Percentiles rank a stretch among this genome's conserved stretches.
phyloP scores from a whole-genome alignment of 139 green algal species.

The Chlorella sp. region DNA sequence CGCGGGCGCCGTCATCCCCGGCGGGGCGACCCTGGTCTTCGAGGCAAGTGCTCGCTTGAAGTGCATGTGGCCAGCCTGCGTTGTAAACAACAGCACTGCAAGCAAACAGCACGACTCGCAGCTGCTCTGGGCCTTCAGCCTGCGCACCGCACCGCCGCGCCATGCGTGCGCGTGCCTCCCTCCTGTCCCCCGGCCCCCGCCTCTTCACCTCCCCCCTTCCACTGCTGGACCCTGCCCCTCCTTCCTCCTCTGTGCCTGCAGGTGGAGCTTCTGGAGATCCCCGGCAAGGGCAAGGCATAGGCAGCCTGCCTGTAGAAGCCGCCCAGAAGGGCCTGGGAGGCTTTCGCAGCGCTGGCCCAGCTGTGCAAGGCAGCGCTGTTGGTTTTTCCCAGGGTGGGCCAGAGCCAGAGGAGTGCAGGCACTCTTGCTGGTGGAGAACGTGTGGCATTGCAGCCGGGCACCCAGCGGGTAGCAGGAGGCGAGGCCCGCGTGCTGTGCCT shows the following conservation, averaged over 20 bases:
- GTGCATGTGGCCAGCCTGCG: not conserved
- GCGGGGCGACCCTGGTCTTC: conserved; percentile 40
- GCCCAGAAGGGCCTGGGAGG: too few relatives aligned
- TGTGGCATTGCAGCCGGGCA: too few relatives aligned
- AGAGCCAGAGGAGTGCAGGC: too few relatives aligned
- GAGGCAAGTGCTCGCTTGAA: conserved; percentile 1
- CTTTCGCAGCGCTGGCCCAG: too few relatives aligned
- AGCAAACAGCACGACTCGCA: not conserved
- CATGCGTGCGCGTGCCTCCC: not conserved
- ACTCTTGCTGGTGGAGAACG: too few relatives aligned
- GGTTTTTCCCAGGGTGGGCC: too few relatives aligned
- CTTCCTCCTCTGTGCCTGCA: not conserved
- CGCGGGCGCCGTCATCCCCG: conserved; percentile 43
- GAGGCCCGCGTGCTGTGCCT: too few relatives aligned
- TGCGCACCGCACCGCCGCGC: not conserved
- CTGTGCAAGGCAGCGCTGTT: too few relatives aligned
- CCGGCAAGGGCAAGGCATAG: not conserved
- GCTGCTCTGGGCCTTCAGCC: not conserved
- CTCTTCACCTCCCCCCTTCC: not conserved
- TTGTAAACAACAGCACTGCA: not conserved
- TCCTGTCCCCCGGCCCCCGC: not conserved
- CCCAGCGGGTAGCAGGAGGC: too few relatives aligned
- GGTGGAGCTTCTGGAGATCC: conserved; percentile 42
- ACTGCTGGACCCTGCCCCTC: not conserved
- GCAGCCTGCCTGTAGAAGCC: not conserved